These are phyloP conservation scores for Trichoderma orchidacearum DNA, from an alignment of 495 filamentous ascomycete species.

Conservation along the genomic window DNA sequence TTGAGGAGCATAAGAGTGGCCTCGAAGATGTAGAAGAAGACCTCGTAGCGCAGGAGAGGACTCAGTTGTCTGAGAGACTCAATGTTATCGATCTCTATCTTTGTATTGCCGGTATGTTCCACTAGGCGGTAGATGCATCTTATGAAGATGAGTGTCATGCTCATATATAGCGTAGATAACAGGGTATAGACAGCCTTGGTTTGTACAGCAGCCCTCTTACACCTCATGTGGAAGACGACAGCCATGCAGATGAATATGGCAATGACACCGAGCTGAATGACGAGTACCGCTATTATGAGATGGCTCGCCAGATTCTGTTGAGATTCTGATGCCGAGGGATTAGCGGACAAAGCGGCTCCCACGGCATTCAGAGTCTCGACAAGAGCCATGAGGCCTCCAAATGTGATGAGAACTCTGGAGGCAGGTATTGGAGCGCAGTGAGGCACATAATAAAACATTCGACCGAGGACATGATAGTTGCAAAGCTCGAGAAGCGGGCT, in stretches of 20 bases:
- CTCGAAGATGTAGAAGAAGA: conserved; percentile 66
- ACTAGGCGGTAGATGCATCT: conserved; percentile 56
- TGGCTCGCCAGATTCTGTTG: conserved; percentile 39
- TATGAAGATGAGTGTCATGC: conserved; percentile 42
- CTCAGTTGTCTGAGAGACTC: conserved; percentile 22
- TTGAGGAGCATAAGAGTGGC: conserved; percentile 50
- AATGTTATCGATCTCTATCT: conserved; percentile 13
- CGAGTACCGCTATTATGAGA: conserved; percentile 50
- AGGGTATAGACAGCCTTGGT: conserved; percentile 41
- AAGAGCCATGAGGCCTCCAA: conserved; percentile 45
- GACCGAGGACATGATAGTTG: conserved; percentile 66
- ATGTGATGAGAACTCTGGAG: conserved; percentile 62
- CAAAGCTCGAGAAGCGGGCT: conserved; percentile 60
- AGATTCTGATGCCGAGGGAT: conserved; percentile 26
- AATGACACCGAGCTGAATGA: conserved; percentile 56
- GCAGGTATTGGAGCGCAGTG: conserved; percentile 68
- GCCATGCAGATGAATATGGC: conserved; percentile 45
- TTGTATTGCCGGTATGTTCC: conserved; percentile 40
- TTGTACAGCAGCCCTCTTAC: conserved; percentile 35
- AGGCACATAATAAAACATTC: conserved; percentile 66
- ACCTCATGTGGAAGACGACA: conserved; percentile 44
- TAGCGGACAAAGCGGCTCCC: conserved; percentile 50
- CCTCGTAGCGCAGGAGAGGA: conserved; percentile 49
- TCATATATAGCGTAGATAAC: conserved; percentile 47
- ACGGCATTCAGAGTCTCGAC: conserved; percentile 57